These are phyloP conservation scores for Malus hybrid DNA, from an alignment of 331 rosid genomes.

Conservation along the genomic window DNA sequence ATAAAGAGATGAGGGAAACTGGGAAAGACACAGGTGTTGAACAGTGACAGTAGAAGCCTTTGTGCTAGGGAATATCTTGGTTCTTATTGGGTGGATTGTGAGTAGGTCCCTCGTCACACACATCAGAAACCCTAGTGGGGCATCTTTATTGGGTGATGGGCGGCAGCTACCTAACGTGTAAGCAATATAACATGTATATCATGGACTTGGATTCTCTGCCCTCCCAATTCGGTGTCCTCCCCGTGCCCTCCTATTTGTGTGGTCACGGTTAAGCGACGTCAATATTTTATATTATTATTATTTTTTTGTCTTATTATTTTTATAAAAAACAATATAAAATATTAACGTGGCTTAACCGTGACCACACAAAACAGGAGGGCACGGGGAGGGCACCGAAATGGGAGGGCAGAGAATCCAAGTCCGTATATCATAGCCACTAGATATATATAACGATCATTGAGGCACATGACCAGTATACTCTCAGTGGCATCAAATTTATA, in stretches of 20 bases:
- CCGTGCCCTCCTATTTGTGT: too few species aligned
- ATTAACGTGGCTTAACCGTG: too few species aligned
- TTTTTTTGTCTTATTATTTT: too few species aligned
- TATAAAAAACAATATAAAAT: too few species aligned
- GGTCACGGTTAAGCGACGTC: too few species aligned
- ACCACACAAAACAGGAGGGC: too few species aligned
- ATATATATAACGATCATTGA: conserved; percentile 27
- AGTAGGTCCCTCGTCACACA: conserved; percentile 39
- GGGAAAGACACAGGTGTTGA: conserved; percentile 4
- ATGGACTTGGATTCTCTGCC: neutral
- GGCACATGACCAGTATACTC: conserved; percentile 31
- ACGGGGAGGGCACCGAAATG: too few species aligned
- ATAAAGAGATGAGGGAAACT: neutral
- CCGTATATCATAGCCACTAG: conserved; percentile 19
- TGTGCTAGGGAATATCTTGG: conserved; percentile 31
- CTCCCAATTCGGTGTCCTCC: too few species aligned
- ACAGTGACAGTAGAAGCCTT: conserved; percentile 17
- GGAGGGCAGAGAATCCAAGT: too few species aligned
- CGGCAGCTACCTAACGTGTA: conserved; percentile 14
- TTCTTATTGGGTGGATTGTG: conserved; percentile 44
- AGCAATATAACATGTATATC: neutral
- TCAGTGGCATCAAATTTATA: neutral
- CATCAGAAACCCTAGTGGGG: conserved; percentile 15
- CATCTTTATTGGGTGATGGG: conserved; percentile 40
- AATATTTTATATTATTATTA: too few species aligned